These are phyloP conservation scores for Sonneratia caseolaris DNA, from an alignment of 345 rosid genomes.

Conservation along the genomic window DNA sequence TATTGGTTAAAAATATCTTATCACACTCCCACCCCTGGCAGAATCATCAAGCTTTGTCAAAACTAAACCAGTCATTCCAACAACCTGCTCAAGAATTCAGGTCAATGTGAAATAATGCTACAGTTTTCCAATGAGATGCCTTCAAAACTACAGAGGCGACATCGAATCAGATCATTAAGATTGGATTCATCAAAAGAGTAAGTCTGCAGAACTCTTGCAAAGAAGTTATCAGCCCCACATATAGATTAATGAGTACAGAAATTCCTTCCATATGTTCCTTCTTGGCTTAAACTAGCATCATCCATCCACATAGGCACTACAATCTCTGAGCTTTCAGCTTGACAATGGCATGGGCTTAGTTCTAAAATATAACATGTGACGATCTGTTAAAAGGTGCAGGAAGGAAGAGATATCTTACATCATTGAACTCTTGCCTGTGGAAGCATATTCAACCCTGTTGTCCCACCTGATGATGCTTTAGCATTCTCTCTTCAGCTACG, in stretches of 20 bases:
- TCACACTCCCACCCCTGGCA: constrained; percentile 99
- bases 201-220: neutral
- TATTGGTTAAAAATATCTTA: constrained; percentile 11
- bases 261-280: neutral
- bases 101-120: neutral
- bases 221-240: neutral
- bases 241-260: neutral
- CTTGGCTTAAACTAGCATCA: neutral
- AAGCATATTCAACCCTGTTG: constrained; percentile 95
- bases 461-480: constrained; percentile 92
- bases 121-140: no score
- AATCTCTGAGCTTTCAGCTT: neutral
- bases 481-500: constrained; percentile 60
- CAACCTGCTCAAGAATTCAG: constrained; percentile 36
- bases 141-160: neutral
- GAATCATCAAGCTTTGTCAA: constrained; percentile 95
- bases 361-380: neutral
- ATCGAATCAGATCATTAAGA: neutral
- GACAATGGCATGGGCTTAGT: neutral
- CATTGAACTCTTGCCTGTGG: constrained; percentile 99
- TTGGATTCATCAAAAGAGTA: neutral
- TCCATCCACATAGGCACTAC: neutral
- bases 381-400: neutral
- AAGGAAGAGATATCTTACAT: constrained; percentile 33
- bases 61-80: constrained; percentile 81